Conservation (phyloP, 2,329 filamentous ascomycete genomes). For the Magnaporthiopsis incrustans region DNA sequence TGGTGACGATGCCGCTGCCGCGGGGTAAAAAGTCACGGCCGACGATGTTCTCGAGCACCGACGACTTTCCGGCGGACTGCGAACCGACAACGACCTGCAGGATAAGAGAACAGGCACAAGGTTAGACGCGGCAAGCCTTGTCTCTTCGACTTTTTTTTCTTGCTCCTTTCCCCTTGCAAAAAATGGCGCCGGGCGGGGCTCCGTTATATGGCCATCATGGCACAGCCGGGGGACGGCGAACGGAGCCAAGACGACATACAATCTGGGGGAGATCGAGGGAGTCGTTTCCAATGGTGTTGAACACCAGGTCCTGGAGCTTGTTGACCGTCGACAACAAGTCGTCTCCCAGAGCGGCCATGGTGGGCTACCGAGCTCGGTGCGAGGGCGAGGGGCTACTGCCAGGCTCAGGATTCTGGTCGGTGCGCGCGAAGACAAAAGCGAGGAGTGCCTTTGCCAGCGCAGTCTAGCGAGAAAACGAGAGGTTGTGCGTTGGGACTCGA, state of each 20-base stretch:
- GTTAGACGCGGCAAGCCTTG: conserved; percentile 8
- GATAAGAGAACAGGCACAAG: conserved; percentile 7
- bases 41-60: conserved; percentile 97
- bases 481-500: not conserved
- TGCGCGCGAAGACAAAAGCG: not conserved
- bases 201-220: not conserved
- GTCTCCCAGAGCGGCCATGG: conserved; percentile 91
- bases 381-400: not conserved
- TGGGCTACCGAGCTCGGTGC: conserved; percentile 9
- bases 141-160: not conserved
- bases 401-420: not conserved
- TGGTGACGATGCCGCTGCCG: conserved; percentile 92
- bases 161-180: not conserved
- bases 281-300: conserved; percentile 99
- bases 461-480: not conserved
- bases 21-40: conserved; percentile 94
- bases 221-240: not conserved
- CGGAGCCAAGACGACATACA: conserved; percentile 47
- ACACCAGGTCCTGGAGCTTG: conserved; percentile 96
- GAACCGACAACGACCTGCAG: conserved; percentile 91
- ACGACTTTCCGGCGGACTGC: conserved; percentile 96
- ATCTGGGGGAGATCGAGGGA: conserved; percentile 96
- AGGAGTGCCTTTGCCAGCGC: not conserved
- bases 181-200: conserved; percentile 2
- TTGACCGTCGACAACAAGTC: conserved; percentile 94